Evolutionary conservation across 164 flowering plant species (phyloP).

Genomic region (Liriodendron chinense): DNA sequence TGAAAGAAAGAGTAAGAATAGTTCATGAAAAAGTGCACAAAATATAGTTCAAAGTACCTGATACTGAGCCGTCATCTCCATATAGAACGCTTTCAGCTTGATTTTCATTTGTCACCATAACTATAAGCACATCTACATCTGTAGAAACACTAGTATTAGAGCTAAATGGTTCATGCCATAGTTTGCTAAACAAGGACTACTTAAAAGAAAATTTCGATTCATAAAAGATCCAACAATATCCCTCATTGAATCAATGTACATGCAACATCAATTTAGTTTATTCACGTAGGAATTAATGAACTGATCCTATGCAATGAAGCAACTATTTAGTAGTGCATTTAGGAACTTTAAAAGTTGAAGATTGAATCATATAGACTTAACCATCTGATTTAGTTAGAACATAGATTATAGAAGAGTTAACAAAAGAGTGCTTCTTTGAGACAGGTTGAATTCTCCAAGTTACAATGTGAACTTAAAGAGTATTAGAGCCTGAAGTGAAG

Average conservation of each 20-base stretch:
- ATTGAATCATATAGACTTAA: too few relatives aligned
- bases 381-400: too few relatives aligned
- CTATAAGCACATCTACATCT: conserved; percentile 83
- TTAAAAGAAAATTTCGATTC: background rate
- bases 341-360: too few relatives aligned
- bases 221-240: background rate
- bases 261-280: background rate
- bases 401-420: too few relatives aligned
- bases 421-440: too few relatives aligned
- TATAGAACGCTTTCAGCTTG: conserved; percentile 88
- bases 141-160: conserved; percentile 17
- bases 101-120: conserved; percentile 95
- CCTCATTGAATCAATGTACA: background rate
- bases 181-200: background rate
- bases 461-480: too few relatives aligned
- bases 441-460: too few relatives aligned
- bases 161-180: conserved; percentile 1
- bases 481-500: too few relatives aligned
- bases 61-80: conserved; percentile 75
- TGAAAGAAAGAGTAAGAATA: conserved; percentile 1
- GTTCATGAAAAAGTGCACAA: background rate
- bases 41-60: conserved; percentile 44
- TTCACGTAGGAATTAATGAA: too few relatives aligned
- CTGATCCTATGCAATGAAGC: too few relatives aligned
- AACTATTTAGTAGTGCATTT: too few relatives aligned